A percentile compares a stretch with the other conserved stretches of the same genome.
Evolutionary conservation across 352 stramenopile genomes (phyloP).

Genomic region (Globisporangium cystogenes): DNA sequence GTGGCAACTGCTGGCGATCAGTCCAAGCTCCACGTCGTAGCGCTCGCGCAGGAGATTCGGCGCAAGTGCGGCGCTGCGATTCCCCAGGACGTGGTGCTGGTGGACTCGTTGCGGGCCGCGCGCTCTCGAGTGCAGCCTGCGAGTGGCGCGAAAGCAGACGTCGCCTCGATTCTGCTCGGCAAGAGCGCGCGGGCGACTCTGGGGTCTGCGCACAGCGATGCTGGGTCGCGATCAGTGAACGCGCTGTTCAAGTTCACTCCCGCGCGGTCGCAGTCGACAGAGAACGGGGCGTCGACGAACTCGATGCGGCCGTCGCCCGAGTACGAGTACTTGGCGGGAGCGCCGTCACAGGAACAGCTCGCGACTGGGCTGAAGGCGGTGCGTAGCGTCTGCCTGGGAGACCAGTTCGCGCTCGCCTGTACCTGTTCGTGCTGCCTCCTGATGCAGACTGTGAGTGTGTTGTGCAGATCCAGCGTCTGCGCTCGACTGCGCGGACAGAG

Average conservation of each 20-base stretch:
- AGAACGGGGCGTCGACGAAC: background rate
- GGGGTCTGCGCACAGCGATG: background rate
- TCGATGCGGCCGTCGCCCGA: background rate
- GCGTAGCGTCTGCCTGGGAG: too few species aligned
- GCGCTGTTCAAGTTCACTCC: background rate
- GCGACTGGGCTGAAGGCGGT: constrained; percentile 30
- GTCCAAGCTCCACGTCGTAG: background rate
- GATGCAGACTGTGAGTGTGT: too few species aligned
- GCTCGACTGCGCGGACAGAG: constrained; percentile 8
- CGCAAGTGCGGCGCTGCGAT: constrained; percentile 29
- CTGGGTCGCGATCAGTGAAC: constrained; percentile 5
- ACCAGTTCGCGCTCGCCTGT: too few species aligned
- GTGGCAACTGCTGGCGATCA: background rate
- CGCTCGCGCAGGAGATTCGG: constrained; percentile 15
- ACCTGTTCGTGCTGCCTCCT: too few species aligned
- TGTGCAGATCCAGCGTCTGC: constrained; percentile 15
- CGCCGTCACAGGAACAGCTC: constrained; percentile 14
- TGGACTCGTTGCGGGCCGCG: constrained; percentile 14
- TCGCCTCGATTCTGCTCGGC: constrained; percentile 4
- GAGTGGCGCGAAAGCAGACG: background rate
- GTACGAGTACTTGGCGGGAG: constrained; percentile 6
- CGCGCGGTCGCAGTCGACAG: background rate
- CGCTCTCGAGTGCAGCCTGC: background rate
- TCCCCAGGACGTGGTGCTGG: constrained; percentile 20
- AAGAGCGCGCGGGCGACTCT: background rate